Evolutionary conservation across 2,329 filamentous ascomycete species (phyloP), one percentile per base, ranked within the genome.

Genomic region (Colletotrichum sojae): DNA sequence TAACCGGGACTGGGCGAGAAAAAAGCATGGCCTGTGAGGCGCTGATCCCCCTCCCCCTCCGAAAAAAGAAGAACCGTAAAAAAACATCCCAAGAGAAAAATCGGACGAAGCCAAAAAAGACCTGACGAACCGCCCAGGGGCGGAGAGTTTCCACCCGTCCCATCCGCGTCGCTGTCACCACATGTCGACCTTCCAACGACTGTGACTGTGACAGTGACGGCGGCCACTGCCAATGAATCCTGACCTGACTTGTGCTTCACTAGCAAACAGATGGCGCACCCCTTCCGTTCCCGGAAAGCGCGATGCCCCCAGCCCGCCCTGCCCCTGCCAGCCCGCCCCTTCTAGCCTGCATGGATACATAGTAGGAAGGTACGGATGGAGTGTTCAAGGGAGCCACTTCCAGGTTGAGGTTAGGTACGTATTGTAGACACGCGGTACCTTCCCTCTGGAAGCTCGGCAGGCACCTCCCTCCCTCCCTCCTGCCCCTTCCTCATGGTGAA

Each of bases 401-500:
- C 31, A 36, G 31, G 31, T 36, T 36, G 31, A 36, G 31, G 31
- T 36, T 36, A 36, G 31, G 31, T 36, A 36, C 6, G 31, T 36
- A 36, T 10, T 36, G 8, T 36, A 36, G 31, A 36, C 31, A 36
- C 31, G 15, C 18, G 22, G 43, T 39, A 61, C 36, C 40, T 55
- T 16, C 27, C n/a, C 13, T 43, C 45, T 12, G 49, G 43, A 49
- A n/a, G 16, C 45, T 9, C 15, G 18, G 45, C 45, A n/a, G 45
- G 45, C 18, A 60, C 55, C 20, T 40, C n/a, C 10, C 22, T 25
- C 6, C 45, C 20, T 31, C 40, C 58, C 64, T 57, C 51, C 62
- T 69, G 18, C 51, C 59, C 64, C 62, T 66, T 60, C 67, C 55
- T 69, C 55, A 55, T 69, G 67, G 67, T 69, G 67, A 69, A 69